A percentile compares a stretch with the other conserved stretches of the same genome.
phyloP scores from a whole-genome alignment of 148 eudicot genomes.

The Nyssa sinensis region DNA sequence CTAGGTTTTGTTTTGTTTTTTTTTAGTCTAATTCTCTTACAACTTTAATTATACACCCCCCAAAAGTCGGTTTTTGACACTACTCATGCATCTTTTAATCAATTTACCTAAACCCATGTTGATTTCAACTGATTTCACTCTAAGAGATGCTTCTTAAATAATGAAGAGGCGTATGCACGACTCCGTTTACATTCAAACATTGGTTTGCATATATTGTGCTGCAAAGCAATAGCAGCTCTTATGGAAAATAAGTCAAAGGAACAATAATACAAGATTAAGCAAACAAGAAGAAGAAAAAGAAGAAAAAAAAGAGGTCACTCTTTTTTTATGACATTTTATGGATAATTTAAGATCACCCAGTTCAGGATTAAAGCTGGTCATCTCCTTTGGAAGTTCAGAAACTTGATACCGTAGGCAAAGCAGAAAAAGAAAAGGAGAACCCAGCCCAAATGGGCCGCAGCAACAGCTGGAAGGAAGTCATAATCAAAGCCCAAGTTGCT shows the following conservation, averaged over 20 bases:
- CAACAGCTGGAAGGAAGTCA: slow-evolving; percentile 54
- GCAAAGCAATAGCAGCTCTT: neutral
- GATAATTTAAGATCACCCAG: neutral
- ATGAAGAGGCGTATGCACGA: neutral
- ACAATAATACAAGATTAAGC: neutral
- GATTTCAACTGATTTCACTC: no score
- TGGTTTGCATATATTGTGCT: neutral
- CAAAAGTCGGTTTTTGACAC: no score
- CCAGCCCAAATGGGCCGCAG: slow-evolving; percentile 47
- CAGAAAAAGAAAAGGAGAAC: slow-evolving; percentile 43
- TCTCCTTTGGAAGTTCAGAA: slow-evolving; percentile 64
- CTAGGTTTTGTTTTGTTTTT: no score
- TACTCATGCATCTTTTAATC: no score
- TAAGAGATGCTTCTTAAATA: no score
- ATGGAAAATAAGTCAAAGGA: neutral
- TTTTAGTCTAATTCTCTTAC: no score
- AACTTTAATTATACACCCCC: no score
- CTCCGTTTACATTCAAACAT: neutral
- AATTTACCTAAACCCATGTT: no score
- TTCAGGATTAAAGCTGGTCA: slow-evolving; percentile 9
- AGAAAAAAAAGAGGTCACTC: no score
- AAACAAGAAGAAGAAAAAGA: neutral
- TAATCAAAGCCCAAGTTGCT: slow-evolving; percentile 41
- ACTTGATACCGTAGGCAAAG: slow-evolving; percentile 62
- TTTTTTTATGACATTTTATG: neutral